A percentile compares a stretch with the other conserved stretches of the same genome.
These are phyloP conservation scores for Phaseolus lunatus DNA, from an alignment of 306 rosid genomes.

Conservation along the genomic window DNA sequence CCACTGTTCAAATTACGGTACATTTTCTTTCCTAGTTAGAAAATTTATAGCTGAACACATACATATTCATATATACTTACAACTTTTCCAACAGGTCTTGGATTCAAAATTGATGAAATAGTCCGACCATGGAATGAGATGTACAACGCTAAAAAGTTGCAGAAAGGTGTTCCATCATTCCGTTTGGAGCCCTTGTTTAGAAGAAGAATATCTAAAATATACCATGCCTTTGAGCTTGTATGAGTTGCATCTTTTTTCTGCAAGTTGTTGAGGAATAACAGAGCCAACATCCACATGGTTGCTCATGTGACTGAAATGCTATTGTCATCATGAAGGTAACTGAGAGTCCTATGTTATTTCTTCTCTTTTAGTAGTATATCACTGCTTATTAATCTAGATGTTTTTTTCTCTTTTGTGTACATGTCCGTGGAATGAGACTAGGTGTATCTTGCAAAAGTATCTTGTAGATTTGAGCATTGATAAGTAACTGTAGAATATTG, in stretches of 20 bases:
- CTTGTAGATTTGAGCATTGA: background rate
- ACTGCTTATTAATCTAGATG: background rate
- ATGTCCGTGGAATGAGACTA: constrained; percentile 23
- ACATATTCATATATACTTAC: constrained; percentile 18
- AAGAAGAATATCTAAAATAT: constrained; percentile 70
- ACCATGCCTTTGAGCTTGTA: constrained; percentile 72
- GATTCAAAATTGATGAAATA: constrained; percentile 83
- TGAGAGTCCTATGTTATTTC: constrained; percentile 1
- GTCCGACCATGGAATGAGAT: constrained; percentile 90
- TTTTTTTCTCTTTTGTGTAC: constrained; percentile 36
- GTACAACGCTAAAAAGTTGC: constrained; percentile 81
- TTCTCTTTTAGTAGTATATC: constrained; percentile 6
- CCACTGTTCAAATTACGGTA: constrained; percentile 91
- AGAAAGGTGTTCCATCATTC: constrained; percentile 73
- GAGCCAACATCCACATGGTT: constrained; percentile 38
- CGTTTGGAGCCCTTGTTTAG: constrained; percentile 84
- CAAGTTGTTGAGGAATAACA: constrained; percentile 27
- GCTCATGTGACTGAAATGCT: constrained; percentile 44
- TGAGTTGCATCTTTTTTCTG: constrained; percentile 48
- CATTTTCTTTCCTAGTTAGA: background rate
- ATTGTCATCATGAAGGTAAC: constrained; percentile 56
- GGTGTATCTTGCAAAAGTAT: constrained; percentile 36
- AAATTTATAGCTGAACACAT: constrained; percentile 22
- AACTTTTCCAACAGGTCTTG: constrained; percentile 59
- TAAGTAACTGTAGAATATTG: background rate